Base-by-base conservation (phyloP, 2,329 filamentous ascomycete genomes). In the Chrysosporium keratinophilum region DNA sequence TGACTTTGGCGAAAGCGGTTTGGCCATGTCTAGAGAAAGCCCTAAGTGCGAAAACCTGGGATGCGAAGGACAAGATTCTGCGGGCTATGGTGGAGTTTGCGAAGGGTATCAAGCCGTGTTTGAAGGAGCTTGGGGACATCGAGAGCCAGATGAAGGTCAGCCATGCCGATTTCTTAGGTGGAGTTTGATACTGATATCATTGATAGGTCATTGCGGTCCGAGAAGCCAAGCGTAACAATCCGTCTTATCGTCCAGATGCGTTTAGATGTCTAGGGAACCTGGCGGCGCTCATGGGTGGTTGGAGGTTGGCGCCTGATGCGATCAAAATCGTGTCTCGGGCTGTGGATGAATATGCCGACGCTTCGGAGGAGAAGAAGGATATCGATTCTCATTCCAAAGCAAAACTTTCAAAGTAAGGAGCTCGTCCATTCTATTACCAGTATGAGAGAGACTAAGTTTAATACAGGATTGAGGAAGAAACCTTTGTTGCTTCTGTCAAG, bases 191-290 rank as follows among this genome's bases (percentile, higher is more conserved):
- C 57, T 64, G 57, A 60, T 39, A 46, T 20, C 34, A 35, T 49
- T 51, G 51, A 37, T 57, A 90, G 77, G 63, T 58, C 5, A 85
- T 95, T 59, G 80, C 80, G 4, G 68, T 91, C 14, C 80, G 91
- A 54, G 93, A 98, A 76, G 89, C 89, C 7, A 96, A 93, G 74
- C 81, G 93, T 33, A 91, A 90, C 65, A 96, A 96, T 63, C 80
- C 83, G n/a, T 75, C 76, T 6, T 98, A 97, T 69, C 81, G 87
- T 12, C 84, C 85, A 17, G 78, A 87, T 67, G 87, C 87, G 0
- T 79, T 95, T 58, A 73, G 74, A 52, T 82, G 81, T 34, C 73
- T 96, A 4, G 89, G 87, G 64, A 77, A 81, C 52, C 86, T 91
- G 62, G 79, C 82, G n/a, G 78, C 78, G 37, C 79, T 79, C 12